These are phyloP conservation scores for Populus simonii DNA, from an alignment of 345 rosid genomes.

Conservation along the genomic window DNA sequence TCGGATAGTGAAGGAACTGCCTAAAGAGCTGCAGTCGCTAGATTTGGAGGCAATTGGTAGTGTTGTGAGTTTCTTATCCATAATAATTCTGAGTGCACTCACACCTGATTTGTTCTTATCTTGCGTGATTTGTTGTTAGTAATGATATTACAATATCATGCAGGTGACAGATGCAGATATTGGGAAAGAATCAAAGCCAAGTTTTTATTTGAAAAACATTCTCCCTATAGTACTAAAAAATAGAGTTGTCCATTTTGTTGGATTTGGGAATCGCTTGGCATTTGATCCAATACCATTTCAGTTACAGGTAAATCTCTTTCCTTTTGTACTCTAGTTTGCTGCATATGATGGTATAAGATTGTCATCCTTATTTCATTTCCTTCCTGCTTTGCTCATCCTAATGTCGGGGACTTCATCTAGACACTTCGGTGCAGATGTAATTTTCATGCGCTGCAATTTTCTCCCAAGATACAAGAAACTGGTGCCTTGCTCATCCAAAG, in stretches of 20 bases:
- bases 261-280: conserved; percentile 94
- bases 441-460: conserved; percentile 75
- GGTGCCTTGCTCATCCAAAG: conserved; percentile 73
- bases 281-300: conserved; percentile 86
- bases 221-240: conserved; percentile 75
- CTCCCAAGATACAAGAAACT: conserved; percentile 81
- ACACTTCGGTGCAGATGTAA: conserved; percentile 98
- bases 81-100: background rate
- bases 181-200: conserved; percentile 77
- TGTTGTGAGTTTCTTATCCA: conserved; percentile 53
- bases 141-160: background rate
- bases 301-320: conserved; percentile 66
- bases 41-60: conserved; percentile 92
- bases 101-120: background rate
- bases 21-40: conserved; percentile 68
- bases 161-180: conserved; percentile 79
- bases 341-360: conserved; percentile 12
- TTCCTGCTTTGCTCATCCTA: conserved; percentile 33
- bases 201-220: conserved; percentile 76
- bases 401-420: conserved; percentile 53
- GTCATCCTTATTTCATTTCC: conserved; percentile 7
- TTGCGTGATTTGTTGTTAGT: background rate
- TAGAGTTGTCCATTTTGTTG: conserved; percentile 75
- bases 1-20: conserved; percentile 77
- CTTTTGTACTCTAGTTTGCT: conserved; percentile 11